Conservation (phyloP, 768 basidiomycete genomes). For the Kwoniella mangroviensis region DNA sequence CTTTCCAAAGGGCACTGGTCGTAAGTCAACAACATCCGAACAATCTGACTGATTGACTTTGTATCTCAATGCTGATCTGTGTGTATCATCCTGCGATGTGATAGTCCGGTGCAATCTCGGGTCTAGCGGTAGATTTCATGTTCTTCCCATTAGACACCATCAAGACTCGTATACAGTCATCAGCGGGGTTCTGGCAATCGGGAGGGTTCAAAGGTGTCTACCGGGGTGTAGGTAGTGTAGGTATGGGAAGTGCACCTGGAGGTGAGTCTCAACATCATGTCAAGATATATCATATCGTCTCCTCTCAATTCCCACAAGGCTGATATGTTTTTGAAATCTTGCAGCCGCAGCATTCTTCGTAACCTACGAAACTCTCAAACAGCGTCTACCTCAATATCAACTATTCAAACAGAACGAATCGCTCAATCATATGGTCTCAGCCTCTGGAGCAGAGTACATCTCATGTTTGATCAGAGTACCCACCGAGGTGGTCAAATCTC, state of each 20-base stretch:
- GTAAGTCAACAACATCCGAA: constrained; percentile 5
- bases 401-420: constrained; percentile 61
- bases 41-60: no score
- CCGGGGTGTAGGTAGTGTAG: constrained; percentile 89
- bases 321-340: neutral
- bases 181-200: constrained; percentile 79
- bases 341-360: constrained; percentile 94
- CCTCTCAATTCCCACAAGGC: neutral
- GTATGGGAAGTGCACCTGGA: constrained; percentile 93
- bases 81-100: neutral
- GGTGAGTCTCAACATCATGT: constrained; percentile 63
- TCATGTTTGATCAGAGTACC: constrained; percentile 93
- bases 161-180: constrained; percentile 91
- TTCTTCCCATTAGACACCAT: constrained; percentile 97
- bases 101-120: constrained; percentile 87
- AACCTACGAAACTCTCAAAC: constrained; percentile 87
- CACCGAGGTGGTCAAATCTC: constrained; percentile 93
- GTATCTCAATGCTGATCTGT: no score
- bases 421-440: constrained; percentile 66
- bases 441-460: constrained; percentile 66
- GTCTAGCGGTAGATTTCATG: constrained; percentile 88
- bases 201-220: constrained; percentile 92
- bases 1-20: constrained; percentile 17
- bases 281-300: neutral
- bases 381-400: constrained; percentile 66